Percentiles rank a stretch among this genome's conserved stretches.
Conservation (phyloP, 352 stramenopile species). For the Phytophthora litchii region DNA sequence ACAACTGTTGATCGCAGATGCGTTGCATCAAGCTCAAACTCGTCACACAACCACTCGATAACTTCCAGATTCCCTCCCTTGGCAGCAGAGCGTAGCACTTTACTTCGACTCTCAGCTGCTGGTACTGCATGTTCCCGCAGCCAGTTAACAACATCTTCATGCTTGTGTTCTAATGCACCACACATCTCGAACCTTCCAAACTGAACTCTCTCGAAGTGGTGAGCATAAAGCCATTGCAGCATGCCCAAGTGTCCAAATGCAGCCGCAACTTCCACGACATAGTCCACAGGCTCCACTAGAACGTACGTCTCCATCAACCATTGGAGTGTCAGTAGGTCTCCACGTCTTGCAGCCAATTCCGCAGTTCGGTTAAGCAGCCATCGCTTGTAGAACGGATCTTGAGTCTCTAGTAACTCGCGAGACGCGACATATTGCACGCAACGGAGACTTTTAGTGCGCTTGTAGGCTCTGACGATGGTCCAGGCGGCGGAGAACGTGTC, state of each 20-base stretch:
- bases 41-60: slow-evolving; percentile 19
- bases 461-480: slow-evolving; percentile 20
- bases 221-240: slow-evolving; percentile 25
- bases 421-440: slow-evolving; percentile 21
- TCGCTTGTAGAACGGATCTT: slow-evolving; percentile 33
- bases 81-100: slow-evolving; percentile 16
- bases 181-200: slow-evolving; percentile 26
- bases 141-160: slow-evolving; percentile 47
- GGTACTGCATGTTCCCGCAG: slow-evolving; percentile 33
- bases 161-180: slow-evolving; percentile 37
- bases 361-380: slow-evolving; percentile 29
- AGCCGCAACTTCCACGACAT: slow-evolving; percentile 18
- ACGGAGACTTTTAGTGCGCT: slow-evolving; percentile 9
- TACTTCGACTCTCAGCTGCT: background rate
- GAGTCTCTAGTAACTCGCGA: slow-evolving; percentile 4
- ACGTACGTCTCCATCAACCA: slow-evolving; percentile 28
- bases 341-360: slow-evolving; percentile 6
- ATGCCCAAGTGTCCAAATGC: slow-evolving; percentile 15
- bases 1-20: background rate
- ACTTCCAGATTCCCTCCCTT: slow-evolving; percentile 15
- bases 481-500: slow-evolving; percentile 17
- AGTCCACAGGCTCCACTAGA: slow-evolving; percentile 8
- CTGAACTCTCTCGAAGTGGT: slow-evolving; percentile 7
- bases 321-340: slow-evolving; percentile 9
- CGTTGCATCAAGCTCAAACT: slow-evolving; percentile 7